Evolutionary conservation across 75 land plant species (phyloP).

Genomic region (Pinus taeda): DNA sequence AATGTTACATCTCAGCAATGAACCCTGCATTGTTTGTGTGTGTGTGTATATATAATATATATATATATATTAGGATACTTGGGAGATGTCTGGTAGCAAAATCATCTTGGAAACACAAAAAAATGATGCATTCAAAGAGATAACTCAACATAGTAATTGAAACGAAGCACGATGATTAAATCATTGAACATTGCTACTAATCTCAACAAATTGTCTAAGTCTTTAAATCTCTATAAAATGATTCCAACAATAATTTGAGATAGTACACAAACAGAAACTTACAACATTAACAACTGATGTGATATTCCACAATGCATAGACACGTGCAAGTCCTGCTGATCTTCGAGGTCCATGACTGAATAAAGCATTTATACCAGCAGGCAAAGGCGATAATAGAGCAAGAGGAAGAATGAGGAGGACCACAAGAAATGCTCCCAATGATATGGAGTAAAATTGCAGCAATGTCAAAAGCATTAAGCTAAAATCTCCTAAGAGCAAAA

Average conservation of each 20-base stretch:
- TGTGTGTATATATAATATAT: too few relatives aligned
- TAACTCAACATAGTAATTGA: neutral
- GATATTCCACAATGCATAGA: slow-evolving; percentile 92
- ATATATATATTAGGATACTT: too few relatives aligned
- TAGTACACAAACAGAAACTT: slow-evolving; percentile 25
- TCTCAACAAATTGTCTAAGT: neutral
- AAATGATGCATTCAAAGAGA: neutral
- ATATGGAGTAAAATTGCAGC: slow-evolving; percentile 87
- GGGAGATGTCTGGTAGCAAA: neutral
- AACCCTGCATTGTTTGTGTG: too few relatives aligned
- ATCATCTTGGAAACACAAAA: neutral
- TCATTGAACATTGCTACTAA: neutral
- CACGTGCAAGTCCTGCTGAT: slow-evolving; percentile 91
- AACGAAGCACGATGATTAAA: neutral
- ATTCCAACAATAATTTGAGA: neutral
- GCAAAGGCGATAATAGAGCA: slow-evolving; percentile 79
- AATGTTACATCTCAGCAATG: too few relatives aligned
- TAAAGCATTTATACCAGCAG: slow-evolving; percentile 95
- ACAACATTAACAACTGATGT: slow-evolving; percentile 87
- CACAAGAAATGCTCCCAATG: slow-evolving; percentile 64
- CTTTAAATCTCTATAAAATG: neutral
- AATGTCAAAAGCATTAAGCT: slow-evolving; percentile 86
- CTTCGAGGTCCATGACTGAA: slow-evolving; percentile 93
- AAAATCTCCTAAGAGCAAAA: slow-evolving; percentile 84
- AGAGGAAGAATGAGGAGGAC: slow-evolving; percentile 82